Evolutionary conservation across 495 filamentous ascomycete species (phyloP).

Genomic region (Talaromyces proteolyticus): DNA sequence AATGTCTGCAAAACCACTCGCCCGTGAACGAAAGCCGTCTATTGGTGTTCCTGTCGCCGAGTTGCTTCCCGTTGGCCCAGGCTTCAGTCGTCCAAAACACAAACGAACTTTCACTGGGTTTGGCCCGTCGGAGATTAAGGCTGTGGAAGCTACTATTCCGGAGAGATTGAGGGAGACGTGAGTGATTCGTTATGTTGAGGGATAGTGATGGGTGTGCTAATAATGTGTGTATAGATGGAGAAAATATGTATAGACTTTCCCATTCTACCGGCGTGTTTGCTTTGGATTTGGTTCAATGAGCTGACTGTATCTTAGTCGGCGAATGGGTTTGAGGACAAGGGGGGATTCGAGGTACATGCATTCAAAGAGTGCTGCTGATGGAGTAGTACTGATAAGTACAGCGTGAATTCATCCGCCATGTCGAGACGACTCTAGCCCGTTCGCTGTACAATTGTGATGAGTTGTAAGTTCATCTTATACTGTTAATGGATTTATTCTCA

Average conservation of each 20-base stretch:
- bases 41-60: conserved; percentile 76
- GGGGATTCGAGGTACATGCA: conserved; percentile 57
- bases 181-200: conserved; percentile 20
- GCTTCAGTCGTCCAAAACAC: conserved; percentile 78
- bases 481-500: conserved; percentile 3
- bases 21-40: conserved; percentile 66
- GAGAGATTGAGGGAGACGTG: conserved; percentile 79
- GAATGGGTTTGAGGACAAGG: conserved; percentile 66
- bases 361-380: not conserved
- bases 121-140: conserved; percentile 85
- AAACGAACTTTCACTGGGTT: conserved; percentile 92
- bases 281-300: not conserved
- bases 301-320: conserved; percentile 39
- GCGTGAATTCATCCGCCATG: conserved; percentile 67
- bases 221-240: conserved; percentile 54
- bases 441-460: conserved; percentile 99
- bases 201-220: not conserved
- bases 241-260: conserved; percentile 55
- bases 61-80: conserved; percentile 71
- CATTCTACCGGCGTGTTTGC: not conserved
- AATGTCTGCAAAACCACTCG: conserved; percentile 4
- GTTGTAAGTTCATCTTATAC: conserved; percentile 30
- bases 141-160: conserved; percentile 82
- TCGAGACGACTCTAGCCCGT: conserved; percentile 93
- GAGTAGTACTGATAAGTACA: conserved; percentile 49